phyloP scores from a whole-genome alignment of 1,284 basidiomycete species.

The Ceratobasidium sp. region DNA sequence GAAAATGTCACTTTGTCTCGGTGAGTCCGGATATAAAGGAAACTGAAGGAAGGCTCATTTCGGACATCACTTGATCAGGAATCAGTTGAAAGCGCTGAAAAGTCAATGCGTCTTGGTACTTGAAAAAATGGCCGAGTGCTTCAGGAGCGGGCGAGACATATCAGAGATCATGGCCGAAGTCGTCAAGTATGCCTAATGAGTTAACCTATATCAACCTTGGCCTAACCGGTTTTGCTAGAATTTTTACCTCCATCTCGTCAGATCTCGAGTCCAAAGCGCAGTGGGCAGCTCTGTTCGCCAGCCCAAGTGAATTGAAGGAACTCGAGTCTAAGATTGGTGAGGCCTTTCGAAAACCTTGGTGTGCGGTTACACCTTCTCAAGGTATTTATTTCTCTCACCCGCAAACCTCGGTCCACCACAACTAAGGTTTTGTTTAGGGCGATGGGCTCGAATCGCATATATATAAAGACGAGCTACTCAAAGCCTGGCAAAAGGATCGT shows the following conservation, averaged over 20 bases:
- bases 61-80: not conserved
- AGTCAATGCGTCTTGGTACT: conserved; percentile 4
- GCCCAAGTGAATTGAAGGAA: not conserved
- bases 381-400: not conserved
- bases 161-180: conserved; percentile 4
- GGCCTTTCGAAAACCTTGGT: not conserved
- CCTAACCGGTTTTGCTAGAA: not conserved
- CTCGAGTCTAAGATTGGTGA: conserved; percentile 6
- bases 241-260: not conserved
- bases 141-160: not conserved
- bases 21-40: not conserved
- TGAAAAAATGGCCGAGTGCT: not conserved
- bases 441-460: not conserved
- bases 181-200: not conserved
- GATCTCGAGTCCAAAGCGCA: not conserved
- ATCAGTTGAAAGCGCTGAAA: conserved; percentile 10
- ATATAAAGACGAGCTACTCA: conserved; percentile 4
- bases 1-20: conserved; percentile 16
- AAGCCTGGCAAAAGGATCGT: not conserved
- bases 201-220: not conserved
- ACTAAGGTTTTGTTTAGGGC: not conserved
- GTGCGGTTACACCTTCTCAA: not conserved
- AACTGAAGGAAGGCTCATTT: not conserved
- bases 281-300: not conserved
- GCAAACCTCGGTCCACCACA: not conserved